Evolutionary conservation across 1,139 yeast species (phyloP), one percentile per base, ranked within the genome.

Genomic region (Saccharomyces hybrid): DNA sequence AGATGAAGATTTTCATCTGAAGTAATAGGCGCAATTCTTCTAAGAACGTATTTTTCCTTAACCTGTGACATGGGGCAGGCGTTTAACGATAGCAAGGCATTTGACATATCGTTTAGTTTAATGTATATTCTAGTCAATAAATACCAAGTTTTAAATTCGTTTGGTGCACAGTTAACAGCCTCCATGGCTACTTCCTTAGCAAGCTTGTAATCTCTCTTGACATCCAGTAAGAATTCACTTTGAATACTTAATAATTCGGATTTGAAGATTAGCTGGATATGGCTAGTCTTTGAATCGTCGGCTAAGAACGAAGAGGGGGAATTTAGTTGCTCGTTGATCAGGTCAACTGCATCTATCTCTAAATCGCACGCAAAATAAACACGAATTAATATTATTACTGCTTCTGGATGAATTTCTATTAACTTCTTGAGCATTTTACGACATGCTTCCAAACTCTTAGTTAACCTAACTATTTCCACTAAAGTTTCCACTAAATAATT

Each of bases 11-110:
- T 60, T 29, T 59, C 52, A 16, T 67, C 68, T 6, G 65, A 58
- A 27, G 66, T 65, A 49, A 66, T 81, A 29, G 70, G 65, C 1
- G 69, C 69, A 6, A 73, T 68, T 58, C 78, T 65, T 54, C 70
- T 70, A 57, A 73, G 64, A 71, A 76, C 90, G 81, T 72, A 95
- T 76, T 82, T 81, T 58, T 88, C 95, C 64, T 83, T 84, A 62
- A 83, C 83, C 1, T 95, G 82, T 62, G 91, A 86, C 96, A 93
- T 90, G 16, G 99, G 99, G 64, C 97, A 88, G 2, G 97, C 87
- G 68, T 93, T 93, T 62, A 93, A 77, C 0, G 97, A 84, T 56
- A 91, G 73, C 55, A 95, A 77, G 0, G 98, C 96, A 67, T 86
- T 85, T 65, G 87, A 93, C 66, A 83, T 86, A 69, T 93, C 95